Evolutionary conservation across 306 rosid species (phyloP).

Genomic region (Gastrolobium bilobum): DNA sequence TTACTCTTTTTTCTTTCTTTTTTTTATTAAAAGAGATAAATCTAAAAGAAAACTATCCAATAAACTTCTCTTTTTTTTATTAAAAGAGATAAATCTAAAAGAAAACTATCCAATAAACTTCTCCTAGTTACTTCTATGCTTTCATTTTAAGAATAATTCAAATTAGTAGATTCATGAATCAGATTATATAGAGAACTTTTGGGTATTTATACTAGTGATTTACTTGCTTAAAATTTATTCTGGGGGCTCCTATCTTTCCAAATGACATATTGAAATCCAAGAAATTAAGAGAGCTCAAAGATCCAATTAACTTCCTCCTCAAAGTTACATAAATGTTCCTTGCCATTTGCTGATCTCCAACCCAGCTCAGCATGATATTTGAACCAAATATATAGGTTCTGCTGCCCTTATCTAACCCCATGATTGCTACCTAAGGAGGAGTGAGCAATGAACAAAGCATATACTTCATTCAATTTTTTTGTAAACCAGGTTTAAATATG

Average conservation of each 20-base stretch:
- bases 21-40: background rate
- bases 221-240: background rate
- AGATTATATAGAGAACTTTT: background rate
- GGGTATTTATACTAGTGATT: background rate
- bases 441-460: background rate
- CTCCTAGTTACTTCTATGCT: background rate
- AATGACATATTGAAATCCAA: background rate
- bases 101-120: background rate
- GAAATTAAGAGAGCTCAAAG: background rate
- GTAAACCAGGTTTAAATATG: background rate
- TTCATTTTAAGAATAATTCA: background rate
- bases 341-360: background rate
- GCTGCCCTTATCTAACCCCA: background rate
- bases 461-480: background rate
- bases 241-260: background rate
- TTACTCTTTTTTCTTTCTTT: background rate
- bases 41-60: background rate
- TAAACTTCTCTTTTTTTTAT: background rate
- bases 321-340: background rate
- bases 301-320: background rate
- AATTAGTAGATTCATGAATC: slow-evolving; percentile 2
- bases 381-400: background rate
- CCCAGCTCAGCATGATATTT: background rate
- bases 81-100: background rate
- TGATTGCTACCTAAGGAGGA: background rate